These are phyloP conservation scores for Paragyromitra xinjiangensis DNA, from an alignment of 495 filamentous ascomycete genomes.

Conservation along the genomic window DNA sequence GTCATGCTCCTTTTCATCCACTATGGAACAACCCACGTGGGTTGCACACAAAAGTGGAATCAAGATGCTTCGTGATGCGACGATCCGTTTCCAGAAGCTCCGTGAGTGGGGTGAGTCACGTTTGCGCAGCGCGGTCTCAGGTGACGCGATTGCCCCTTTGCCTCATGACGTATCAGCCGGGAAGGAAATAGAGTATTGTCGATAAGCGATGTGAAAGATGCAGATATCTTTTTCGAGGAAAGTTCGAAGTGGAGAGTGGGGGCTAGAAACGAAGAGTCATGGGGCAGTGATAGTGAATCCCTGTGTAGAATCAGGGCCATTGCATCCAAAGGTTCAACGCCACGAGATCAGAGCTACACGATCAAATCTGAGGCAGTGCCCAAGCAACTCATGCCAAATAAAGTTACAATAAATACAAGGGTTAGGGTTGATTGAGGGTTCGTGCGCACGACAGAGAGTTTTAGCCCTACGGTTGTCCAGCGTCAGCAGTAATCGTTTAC, in stretches of 20 bases:
- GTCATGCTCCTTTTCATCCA: neutral
- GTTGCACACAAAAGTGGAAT: neutral
- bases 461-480: neutral
- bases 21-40: neutral
- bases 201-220: slow-evolving; percentile 5
- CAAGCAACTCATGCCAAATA: neutral
- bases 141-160: neutral
- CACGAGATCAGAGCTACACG: neutral
- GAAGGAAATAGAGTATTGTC: neutral
- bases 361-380: neutral
- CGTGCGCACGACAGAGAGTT: neutral
- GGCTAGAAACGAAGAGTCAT: slow-evolving; percentile 3
- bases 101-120: slow-evolving; percentile 3
- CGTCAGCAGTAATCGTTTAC: neutral
- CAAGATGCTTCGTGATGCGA: neutral
- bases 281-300: neutral
- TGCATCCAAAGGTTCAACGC: neutral
- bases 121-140: neutral
- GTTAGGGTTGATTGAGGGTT: neutral
- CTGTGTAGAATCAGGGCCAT: slow-evolving; percentile 3
- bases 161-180: neutral
- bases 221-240: neutral
- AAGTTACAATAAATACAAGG: neutral
- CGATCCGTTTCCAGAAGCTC: neutral
- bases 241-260: neutral